Percentiles rank a stretch among this genome's conserved stretches.
These are phyloP conservation scores for Neurospora sp. DNA, from an alignment of 2,329 filamentous ascomycete species.

Conservation along the genomic window DNA sequence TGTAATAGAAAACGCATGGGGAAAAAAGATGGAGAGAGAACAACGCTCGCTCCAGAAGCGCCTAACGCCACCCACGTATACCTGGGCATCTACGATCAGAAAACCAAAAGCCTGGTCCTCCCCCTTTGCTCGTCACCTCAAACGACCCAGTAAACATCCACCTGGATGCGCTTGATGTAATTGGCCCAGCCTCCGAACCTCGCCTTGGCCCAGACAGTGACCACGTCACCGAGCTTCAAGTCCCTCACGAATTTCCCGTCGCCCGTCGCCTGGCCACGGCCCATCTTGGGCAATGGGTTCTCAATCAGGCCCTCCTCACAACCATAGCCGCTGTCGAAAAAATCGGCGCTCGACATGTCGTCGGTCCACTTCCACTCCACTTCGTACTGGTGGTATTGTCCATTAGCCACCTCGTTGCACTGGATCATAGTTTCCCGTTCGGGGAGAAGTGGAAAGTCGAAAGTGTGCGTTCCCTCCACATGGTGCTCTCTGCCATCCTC, in stretches of 20 bases:
- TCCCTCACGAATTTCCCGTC: conserved; percentile 46
- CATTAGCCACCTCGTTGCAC: conserved; percentile 30
- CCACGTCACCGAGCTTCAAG: conserved; percentile 48
- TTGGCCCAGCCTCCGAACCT: conserved; percentile 47
- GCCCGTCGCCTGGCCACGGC: conserved; percentile 40
- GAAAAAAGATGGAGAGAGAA: not conserved
- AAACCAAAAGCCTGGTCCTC: not conserved
- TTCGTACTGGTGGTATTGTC: conserved; percentile 28
- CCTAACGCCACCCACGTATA: not conserved
- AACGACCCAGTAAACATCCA: conserved; percentile 49
- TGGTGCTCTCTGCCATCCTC: not conserved
- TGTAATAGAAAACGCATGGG: not conserved
- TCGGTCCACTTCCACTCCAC: conserved; percentile 47
- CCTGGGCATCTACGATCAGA: not conserved
- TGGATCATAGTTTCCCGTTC: conserved; percentile 35
- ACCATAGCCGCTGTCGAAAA: conserved; percentile 22
- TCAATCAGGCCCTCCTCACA: conserved; percentile 1
- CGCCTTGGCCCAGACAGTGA: conserved; percentile 52
- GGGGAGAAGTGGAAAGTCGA: conserved; percentile 26
- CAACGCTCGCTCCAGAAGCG: not conserved
- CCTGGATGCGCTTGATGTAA: conserved; percentile 34
- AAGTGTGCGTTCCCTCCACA: not conserved
- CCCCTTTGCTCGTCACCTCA: not conserved
- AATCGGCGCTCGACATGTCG: conserved; percentile 14
- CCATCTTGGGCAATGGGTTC: conserved; percentile 28